phyloP scores from a whole-genome alignment of 164 flowering plant genomes.

The Vitis vinifera region ASM3070453v1 NC_081812.1:416001-416500 shows the following conservation, averaged over 20 bases:
- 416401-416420: slow-evolving; percentile 64
- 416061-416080: not conserved
- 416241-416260: slow-evolving; percentile 62
- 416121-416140: slow-evolving; percentile 23
- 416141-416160: slow-evolving; percentile 24
- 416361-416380: slow-evolving; percentile 18
- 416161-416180: slow-evolving; percentile 40
- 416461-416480: slow-evolving; percentile 95
- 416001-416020: not conserved
- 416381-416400: slow-evolving; percentile 27
- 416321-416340: slow-evolving; percentile 22
- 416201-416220: slow-evolving; percentile 77
- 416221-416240: slow-evolving; percentile 59
- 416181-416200: slow-evolving; percentile 64
- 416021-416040: too few relatives aligned
- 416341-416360: slow-evolving; percentile 15
- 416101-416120: slow-evolving; percentile 41
- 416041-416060: not conserved
- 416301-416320: slow-evolving; percentile 17
- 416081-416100: not conserved
- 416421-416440: slow-evolving; percentile 74
- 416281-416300: slow-evolving; percentile 53
- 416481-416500: slow-evolving; percentile 91
- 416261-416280: slow-evolving; percentile 72
- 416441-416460: slow-evolving; percentile 75